phyloP scores from a whole-genome alignment of 139 green algal genomes.

The Chlamydomonas asymmetrica region DNA sequence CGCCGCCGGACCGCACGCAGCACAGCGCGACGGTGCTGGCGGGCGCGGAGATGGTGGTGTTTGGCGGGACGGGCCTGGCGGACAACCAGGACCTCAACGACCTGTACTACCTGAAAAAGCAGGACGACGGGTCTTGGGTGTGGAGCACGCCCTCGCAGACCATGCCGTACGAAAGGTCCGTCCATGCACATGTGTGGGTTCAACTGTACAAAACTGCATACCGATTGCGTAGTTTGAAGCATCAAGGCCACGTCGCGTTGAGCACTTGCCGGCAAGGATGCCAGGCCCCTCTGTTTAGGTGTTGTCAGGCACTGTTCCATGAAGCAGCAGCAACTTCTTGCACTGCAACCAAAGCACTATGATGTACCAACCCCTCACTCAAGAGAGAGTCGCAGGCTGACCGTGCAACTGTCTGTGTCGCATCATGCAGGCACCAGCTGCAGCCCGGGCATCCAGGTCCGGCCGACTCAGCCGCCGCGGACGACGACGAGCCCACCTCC shows the following conservation, averaged over 20 bases:
- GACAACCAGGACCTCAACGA: constrained; percentile 62
- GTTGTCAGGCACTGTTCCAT: no score
- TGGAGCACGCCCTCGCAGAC: constrained; percentile 51
- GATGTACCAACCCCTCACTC: no score
- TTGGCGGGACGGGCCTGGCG: constrained; percentile 59
- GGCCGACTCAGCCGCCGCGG: not conserved
- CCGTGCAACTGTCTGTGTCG: no score
- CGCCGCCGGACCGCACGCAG: constrained; percentile 45
- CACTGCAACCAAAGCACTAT: no score
- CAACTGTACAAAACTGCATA: not conserved
- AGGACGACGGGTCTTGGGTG: constrained; percentile 44
- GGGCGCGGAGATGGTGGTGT: constrained; percentile 59
- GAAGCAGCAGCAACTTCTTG: no score
- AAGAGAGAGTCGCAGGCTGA: no score
- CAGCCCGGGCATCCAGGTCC: not conserved
- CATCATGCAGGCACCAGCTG: not conserved
- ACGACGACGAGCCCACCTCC: not conserved
- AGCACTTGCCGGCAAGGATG: no score
- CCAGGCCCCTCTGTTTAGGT: no score
- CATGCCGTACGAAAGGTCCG: constrained; percentile 48
- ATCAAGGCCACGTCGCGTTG: no score
- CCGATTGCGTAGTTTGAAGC: no score
- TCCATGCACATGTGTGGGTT: not conserved
- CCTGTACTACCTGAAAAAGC: constrained; percentile 60
- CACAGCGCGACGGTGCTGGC: constrained; percentile 46